Base-by-base conservation (phyloP, 805 yeast genomes). In the Starmerella apis region DNA sequence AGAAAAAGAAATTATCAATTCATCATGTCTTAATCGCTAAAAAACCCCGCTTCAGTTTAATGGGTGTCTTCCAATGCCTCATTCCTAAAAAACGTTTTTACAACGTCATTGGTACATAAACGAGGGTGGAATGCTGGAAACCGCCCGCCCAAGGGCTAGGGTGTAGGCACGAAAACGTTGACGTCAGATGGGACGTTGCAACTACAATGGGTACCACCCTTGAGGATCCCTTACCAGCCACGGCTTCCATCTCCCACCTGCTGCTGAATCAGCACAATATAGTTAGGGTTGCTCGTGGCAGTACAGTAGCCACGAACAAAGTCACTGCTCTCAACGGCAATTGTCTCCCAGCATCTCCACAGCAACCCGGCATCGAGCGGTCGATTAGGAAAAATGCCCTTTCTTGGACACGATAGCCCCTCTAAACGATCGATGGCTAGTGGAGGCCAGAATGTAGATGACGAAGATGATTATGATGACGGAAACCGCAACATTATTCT, bases 401-500 rank as follows among this genome's bases (percentile, higher is more conserved):
- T 23, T 11, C 22, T n/a, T 11, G 11, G 10, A 13, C 18, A 38
- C n/a, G 46, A 33, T 11, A 33, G 49, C 49, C 45, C 52, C n/a
- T 24, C 49, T 11, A 39, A 50, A 36, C 36, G 42, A 22, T 35
- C 44, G 22, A 10, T 36, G 16, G 35, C 27, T 11, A 38, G 38
- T 18, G 28, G 36, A n/a, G 20, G 11, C 45, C 53, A 42, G 13
- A 51, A 59, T 37, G 58, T 60, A 10, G 63, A 61, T 46, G 96
- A 87, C 64, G 75, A 86, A 44, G 97, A 92, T 66, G 97, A 88
- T 63, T 80, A 88, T 36, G 96, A 87, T 62, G 87, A 79, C 48
- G 87, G 88, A 52, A 88, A 88, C 23, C 95, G 88, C 65, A 83
- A 81, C 47, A 87, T 90, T 46, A 70, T 90, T 49, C 71, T 86